Conservation (phyloP, 768 basidiomycete species). For the Arthromyces matolae region DNA sequence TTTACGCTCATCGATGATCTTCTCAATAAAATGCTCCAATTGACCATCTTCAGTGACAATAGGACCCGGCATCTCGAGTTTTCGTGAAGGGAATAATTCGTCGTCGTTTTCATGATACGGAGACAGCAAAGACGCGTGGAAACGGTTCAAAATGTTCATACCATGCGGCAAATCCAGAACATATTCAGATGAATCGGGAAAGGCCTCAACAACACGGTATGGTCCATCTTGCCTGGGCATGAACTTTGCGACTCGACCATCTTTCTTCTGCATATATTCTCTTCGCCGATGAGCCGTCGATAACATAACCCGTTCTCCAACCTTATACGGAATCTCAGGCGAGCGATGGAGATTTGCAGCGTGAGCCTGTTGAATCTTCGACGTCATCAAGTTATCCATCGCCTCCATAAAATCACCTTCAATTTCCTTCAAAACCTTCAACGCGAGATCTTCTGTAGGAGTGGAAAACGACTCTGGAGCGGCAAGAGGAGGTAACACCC, state of each 20-base stretch:
- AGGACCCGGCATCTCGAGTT: background rate
- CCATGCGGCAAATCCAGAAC: background rate
- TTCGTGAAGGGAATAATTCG: background rate
- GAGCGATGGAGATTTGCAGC: background rate
- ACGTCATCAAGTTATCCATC: no score
- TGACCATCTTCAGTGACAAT: background rate
- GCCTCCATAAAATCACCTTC: no score
- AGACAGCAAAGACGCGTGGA: background rate
- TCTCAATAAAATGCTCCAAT: background rate
- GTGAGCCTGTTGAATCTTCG: background rate
- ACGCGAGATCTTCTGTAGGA: background rate
- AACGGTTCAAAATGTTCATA: background rate
- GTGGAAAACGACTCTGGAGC: background rate
- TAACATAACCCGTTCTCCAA: background rate
- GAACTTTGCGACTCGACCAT: no score
- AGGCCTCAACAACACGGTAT: background rate
- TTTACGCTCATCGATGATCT: background rate
- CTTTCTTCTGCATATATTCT: background rate
- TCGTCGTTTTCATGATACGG: background rate
- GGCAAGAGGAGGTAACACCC: background rate
- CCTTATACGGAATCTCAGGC: background rate
- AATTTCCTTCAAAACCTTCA: background rate
- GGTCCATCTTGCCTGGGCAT: background rate
- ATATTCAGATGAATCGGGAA: background rate
- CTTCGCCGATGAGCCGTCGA: background rate